phyloP scores from a whole-genome alignment of 441 rosid genomes.

The Sinapis alba region DNA sequence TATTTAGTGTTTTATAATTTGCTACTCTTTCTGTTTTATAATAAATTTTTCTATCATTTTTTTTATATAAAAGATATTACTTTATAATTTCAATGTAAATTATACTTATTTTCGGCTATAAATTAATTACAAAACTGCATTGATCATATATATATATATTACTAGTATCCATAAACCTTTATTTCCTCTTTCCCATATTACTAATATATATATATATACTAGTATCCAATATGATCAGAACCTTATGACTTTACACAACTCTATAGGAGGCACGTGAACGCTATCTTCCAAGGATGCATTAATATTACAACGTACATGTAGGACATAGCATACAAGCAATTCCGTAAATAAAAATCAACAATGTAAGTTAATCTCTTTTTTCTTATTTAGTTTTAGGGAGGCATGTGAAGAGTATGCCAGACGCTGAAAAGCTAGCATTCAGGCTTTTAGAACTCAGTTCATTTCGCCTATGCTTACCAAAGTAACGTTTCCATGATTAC shows the following conservation, averaged over 20 bases:
- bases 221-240: not conserved
- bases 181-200: no score
- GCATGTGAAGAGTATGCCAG: slow-evolving; percentile 56
- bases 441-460: slow-evolving; percentile 57
- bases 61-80: no score
- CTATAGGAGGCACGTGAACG: slow-evolving; percentile 21
- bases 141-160: no score
- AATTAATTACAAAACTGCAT: no score
- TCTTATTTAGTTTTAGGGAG: slow-evolving; percentile 41
- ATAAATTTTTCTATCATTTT: no score
- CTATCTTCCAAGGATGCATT: not conserved
- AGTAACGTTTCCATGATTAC: slow-evolving; percentile 48
- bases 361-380: not conserved
- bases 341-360: not conserved
- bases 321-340: not conserved
- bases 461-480: slow-evolving; percentile 63
- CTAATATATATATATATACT: no score
- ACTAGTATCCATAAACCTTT: no score
- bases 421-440: slow-evolving; percentile 56
- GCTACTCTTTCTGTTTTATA: no score
- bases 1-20: no score
- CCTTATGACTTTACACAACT: not conserved
- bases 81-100: no score
- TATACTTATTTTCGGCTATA: no score
- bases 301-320: not conserved